Evolutionary conservation across 2,329 filamentous ascomycete genomes (phyloP).

Genomic region (Monosporascus sp.): DNA sequence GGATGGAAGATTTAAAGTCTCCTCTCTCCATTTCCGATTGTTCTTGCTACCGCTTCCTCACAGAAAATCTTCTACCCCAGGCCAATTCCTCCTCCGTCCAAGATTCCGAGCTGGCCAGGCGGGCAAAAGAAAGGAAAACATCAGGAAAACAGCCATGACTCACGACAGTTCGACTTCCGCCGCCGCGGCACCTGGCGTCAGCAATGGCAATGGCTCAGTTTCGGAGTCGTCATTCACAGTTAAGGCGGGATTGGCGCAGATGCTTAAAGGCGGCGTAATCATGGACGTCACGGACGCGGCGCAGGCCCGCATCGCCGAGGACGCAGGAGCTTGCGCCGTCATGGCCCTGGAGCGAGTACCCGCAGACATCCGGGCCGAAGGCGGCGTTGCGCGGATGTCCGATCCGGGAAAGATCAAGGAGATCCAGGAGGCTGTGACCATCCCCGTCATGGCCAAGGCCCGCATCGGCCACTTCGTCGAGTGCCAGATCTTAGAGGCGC

Average conservation of each 20-base stretch:
- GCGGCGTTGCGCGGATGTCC: constrained; percentile 94
- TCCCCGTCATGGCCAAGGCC: constrained; percentile 98
- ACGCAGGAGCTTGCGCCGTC: constrained; percentile 90
- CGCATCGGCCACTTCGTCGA: constrained; percentile 97
- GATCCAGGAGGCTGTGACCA: constrained; percentile 91
- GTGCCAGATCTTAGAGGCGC: constrained; percentile 93
- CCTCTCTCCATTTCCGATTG: no score
- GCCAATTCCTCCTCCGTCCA: no score
- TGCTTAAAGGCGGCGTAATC: constrained; percentile 98
- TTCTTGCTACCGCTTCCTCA: no score
- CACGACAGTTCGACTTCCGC: constrained; percentile 14
- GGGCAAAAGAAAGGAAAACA: background rate
- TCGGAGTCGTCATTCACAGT: constrained; percentile 65
- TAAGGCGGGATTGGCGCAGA: constrained; percentile 93
- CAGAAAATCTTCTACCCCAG: no score
- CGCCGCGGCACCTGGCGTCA: constrained; percentile 3
- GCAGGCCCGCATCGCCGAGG: constrained; percentile 94
- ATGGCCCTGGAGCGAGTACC: constrained; percentile 98
- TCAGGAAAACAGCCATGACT: constrained; percentile 10
- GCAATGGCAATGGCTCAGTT: constrained; percentile 21
- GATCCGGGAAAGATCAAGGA: constrained; percentile 92
- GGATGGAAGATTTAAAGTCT: no score
- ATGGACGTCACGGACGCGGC: constrained; percentile 97
- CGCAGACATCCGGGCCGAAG: constrained; percentile 87
- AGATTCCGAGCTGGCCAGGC: background rate